Base-by-base conservation (phyloP, 208 protist species). In the Trypanosoma brucei region DNA sequence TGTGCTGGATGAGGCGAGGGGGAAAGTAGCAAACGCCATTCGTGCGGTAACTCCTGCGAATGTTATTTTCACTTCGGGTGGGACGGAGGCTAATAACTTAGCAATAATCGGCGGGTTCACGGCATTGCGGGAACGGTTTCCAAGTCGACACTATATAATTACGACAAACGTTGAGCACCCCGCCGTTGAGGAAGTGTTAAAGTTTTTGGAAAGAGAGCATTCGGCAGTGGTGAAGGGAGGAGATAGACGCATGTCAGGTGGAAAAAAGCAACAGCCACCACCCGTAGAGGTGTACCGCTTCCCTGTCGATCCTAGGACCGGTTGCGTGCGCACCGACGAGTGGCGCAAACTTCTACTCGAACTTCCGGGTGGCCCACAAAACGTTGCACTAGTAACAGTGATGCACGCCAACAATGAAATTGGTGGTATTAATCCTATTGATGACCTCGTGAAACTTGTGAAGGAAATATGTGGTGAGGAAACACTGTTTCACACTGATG, bases 371-470 rank as follows among this genome's bases (percentile, higher is more conserved):
- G 84, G 85, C 0, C 80, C 80, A 9, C 42, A 59, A 48, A 77
- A 40, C 14, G 82, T 84, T 0, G 78, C 79, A 3, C 60, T 98
- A 4, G 88, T 98, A 11, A 93, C 83, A 1, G 64, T 98, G 22
- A 98, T 98, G 97, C 93, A 94, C 46, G 91, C 94, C 22, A 98
- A 98, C 75, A 98, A 98, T 70, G 96, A 98, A 59, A 77, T 94
- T 22, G 97, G 96, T 7, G 69, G 88, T 0, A 68, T 98, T 11
- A 94, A 98, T 72, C 89, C 89, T 30, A 88, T 99, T 34, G 48
- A 31, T 30, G 88, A 88, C 56, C 81, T 98, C 36, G 79, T 75
- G 39, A 50, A 65, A 9, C 50, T 94, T 6, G 62, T 78, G 0
- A 88, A 93, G 64, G 59, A 78, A 37, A n/a, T 86, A 42, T 90